phyloP scores from a whole-genome alignment of 345 rosid species.

The Eucalyptus sideroxylon region DNA sequence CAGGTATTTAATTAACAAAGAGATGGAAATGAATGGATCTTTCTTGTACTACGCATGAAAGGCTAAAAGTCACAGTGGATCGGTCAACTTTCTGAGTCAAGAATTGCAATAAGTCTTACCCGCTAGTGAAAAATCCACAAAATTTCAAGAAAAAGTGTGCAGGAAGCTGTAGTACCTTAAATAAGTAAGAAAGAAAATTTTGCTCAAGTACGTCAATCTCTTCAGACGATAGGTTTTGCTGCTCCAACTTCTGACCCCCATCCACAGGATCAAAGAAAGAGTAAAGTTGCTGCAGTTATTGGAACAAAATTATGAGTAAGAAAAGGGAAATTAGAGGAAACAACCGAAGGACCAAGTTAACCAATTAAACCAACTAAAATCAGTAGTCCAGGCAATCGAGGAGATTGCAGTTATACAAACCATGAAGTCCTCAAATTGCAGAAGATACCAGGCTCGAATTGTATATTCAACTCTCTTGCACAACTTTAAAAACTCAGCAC shows the following conservation, averaged over 20 bases:
- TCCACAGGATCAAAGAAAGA: conserved; percentile 81
- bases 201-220: conserved; percentile 81
- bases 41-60: background rate
- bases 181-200: conserved; percentile 68
- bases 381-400: background rate
- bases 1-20: background rate
- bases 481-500: conserved; percentile 77
- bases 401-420: conserved; percentile 6
- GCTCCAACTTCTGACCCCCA: conserved; percentile 68
- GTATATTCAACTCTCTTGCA: conserved; percentile 93
- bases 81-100: background rate
- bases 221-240: conserved; percentile 46
- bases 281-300: conserved; percentile 64
- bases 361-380: background rate
- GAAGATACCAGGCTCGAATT: conserved; percentile 91
- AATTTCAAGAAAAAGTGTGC: background rate
- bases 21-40: background rate
- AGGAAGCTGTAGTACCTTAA: conserved; percentile 40
- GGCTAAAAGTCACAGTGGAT: background rate
- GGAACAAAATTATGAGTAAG: background rate
- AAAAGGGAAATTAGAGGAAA: background rate
- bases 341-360: background rate
- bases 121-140: background rate
- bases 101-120: background rate
- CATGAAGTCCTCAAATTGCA: conserved; percentile 95